phyloP scores from a whole-genome alignment of 2,329 filamentous ascomycete species.

The Pseudocercospora fuligena region DNA sequence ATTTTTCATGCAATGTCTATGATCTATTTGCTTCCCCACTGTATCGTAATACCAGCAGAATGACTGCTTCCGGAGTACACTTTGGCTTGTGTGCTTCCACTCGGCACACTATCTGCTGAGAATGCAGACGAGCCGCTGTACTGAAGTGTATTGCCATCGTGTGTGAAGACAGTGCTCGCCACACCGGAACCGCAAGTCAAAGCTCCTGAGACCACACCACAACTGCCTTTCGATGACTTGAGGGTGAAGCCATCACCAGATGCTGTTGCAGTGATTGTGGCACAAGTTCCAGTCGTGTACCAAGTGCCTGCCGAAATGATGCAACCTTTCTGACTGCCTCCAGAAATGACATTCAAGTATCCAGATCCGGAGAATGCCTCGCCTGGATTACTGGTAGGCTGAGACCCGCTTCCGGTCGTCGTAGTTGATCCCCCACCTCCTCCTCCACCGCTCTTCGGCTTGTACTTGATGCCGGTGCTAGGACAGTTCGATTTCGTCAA shows the following conservation, averaged over 20 bases:
- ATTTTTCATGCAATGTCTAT: neutral
- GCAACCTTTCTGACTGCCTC: conserved; percentile 62
- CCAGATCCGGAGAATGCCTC: conserved; percentile 63
- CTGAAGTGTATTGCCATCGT: conserved; percentile 42
- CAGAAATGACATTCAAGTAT: conserved; percentile 60
- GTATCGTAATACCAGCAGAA: conserved; percentile 41
- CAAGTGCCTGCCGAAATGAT: conserved; percentile 70
- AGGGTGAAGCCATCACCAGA: conserved; percentile 59
- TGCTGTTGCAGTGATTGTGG: conserved; percentile 63
- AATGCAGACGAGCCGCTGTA: conserved; percentile 47
- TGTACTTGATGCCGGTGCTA: conserved; percentile 65
- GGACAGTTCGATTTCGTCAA: conserved; percentile 68
- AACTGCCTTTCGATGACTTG: conserved; percentile 62
- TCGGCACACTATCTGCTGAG: conserved; percentile 50
- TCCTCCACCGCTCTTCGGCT: conserved; percentile 56
- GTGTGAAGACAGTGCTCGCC: conserved; percentile 49
- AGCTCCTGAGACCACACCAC: conserved; percentile 58
- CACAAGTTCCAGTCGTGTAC: conserved; percentile 71
- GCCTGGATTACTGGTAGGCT: conserved; percentile 40
- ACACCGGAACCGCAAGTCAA: conserved; percentile 62
- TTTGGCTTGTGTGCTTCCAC: conserved; percentile 50
- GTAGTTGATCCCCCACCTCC: conserved; percentile 38
- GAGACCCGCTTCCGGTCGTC: conserved; percentile 36
- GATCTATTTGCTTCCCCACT: conserved; percentile 44
- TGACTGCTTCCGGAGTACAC: conserved; percentile 46